Evolutionary conservation across 768 basidiomycete species (phyloP).

Genomic region (Mycena amicta): DNA sequence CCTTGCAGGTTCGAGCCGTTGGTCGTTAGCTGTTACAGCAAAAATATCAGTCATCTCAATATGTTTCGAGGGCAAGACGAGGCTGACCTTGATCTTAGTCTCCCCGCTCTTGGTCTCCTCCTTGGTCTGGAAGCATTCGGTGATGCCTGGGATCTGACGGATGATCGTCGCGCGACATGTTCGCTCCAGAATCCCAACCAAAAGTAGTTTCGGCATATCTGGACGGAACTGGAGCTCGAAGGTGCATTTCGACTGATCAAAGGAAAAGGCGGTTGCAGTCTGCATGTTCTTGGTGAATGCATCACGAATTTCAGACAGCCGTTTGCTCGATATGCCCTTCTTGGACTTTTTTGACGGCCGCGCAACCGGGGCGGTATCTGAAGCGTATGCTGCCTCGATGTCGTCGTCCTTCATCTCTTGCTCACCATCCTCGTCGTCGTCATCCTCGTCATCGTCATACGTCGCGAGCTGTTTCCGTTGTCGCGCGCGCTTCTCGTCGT

Average conservation of each 20-base stretch:
- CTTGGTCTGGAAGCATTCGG: conserved; percentile 80
- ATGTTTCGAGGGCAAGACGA: conserved; percentile 10
- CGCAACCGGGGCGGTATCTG: conserved; percentile 32
- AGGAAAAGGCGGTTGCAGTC: conserved; percentile 73
- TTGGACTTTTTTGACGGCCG: conserved; percentile 37
- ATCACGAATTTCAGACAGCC: conserved; percentile 47
- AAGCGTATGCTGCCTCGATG: conserved; percentile 66
- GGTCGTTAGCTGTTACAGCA: conserved; percentile 74
- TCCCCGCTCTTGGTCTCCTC: conserved; percentile 58
- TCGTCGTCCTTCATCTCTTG: conserved; percentile 54
- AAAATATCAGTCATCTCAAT: conserved; percentile 9
- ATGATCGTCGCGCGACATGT: conserved; percentile 83
- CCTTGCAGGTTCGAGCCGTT: conserved; percentile 94
- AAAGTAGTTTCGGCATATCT: conserved; percentile 87
- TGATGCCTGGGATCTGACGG: conserved; percentile 88
- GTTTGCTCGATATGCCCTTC: conserved; percentile 36
- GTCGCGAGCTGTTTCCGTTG: conserved; percentile 75
- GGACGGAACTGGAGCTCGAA: conserved; percentile 88
- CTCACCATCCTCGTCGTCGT: conserved; percentile 57
- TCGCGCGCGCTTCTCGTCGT: conserved; percentile 71
- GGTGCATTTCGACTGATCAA: conserved; percentile 64
- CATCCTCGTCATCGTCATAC: conserved; percentile 78
- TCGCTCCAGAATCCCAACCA: conserved; percentile 91
- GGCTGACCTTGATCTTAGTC: conserved; percentile 48
- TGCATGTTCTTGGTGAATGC: conserved; percentile 60